Conservation (phyloP, 768 basidiomycete species). For the Rhodosporidiobolus sp. region DNA sequence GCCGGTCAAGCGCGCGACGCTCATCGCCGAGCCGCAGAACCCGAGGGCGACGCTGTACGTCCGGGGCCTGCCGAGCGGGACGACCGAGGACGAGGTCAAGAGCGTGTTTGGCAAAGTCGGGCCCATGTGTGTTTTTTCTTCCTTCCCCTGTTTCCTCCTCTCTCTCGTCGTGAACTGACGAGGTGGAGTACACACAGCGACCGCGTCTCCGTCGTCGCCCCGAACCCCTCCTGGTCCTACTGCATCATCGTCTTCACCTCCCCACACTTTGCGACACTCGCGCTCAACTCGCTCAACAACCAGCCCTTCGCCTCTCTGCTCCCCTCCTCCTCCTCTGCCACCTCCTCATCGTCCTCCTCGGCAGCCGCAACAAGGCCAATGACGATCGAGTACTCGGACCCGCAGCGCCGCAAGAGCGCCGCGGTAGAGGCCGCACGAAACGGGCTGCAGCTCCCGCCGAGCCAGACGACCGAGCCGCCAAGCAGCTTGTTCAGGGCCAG, state of each 20-base stretch:
- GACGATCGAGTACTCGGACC: background rate
- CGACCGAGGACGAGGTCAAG: background rate
- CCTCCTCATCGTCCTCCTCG: background rate
- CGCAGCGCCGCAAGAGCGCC: background rate
- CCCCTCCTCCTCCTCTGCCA: background rate
- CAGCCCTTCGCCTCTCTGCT: background rate
- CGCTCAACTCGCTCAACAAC: background rate
- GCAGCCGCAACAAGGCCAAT: background rate
- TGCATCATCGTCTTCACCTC: background rate
- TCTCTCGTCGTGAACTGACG: background rate
- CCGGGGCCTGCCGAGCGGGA: background rate
- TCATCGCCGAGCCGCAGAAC: slow-evolving; percentile 15
- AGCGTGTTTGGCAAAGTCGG: slow-evolving; percentile 3
- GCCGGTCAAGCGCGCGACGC: background rate
- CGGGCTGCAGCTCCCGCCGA: too few relatives aligned
- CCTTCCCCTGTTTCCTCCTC: too few relatives aligned
- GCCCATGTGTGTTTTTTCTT: background rate
- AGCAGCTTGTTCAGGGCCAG: slow-evolving; percentile 4
- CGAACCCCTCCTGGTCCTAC: background rate
- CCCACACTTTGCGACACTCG: background rate
- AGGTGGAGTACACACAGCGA: background rate
- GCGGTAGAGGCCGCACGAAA: too few relatives aligned
- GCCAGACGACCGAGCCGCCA: background rate
- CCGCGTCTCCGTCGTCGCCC: background rate
- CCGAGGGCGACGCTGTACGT: slow-evolving; percentile 9